Percentiles rank a stretch among this genome's conserved stretches.
Conservation (phyloP, 441 rosid species). For the Syzygium malaccense region DNA sequence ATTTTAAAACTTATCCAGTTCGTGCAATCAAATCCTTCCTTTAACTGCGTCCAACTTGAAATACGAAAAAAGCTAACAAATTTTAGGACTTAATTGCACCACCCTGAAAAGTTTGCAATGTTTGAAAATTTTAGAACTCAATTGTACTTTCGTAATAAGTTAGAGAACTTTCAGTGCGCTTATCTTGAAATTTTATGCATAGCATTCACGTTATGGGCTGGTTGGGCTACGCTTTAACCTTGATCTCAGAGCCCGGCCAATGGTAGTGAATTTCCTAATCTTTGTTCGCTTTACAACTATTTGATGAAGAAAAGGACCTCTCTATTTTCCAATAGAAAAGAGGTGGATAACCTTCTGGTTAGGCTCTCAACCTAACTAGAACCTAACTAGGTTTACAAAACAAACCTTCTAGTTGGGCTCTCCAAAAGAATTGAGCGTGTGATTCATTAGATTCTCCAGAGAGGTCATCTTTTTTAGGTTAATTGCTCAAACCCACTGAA, state of each 20-base stretch:
- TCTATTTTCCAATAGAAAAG: neutral
- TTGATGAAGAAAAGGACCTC: neutral
- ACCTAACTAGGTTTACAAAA: too few relatives aligned
- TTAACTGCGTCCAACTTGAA: too few relatives aligned
- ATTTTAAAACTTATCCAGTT: too few relatives aligned
- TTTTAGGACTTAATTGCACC: too few relatives aligned
- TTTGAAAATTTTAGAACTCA: too few relatives aligned
- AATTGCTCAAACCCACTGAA: neutral
- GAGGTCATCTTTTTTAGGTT: neutral
- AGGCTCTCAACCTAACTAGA: neutral
- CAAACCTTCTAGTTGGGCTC: neutral
- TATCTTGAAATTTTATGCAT: neutral
- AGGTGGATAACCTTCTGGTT: neutral
- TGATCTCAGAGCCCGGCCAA: neutral
- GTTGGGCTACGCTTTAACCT: neutral
- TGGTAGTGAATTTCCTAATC: neutral
- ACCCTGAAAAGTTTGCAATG: rapidly evolving
- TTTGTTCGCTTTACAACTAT: neutral
- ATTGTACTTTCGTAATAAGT: too few relatives aligned
- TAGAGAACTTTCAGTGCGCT: too few relatives aligned
- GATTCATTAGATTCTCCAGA: neutral
- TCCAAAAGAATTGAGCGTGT: neutral
- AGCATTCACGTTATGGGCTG: neutral
- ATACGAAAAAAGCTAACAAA: too few relatives aligned
- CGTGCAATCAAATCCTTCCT: too few relatives aligned